A percentile compares a stretch with the other conserved stretches of the same genome.
Evolutionary conservation across 371 early-diverging fungal species (phyloP).

Genomic region (Lichtheimia ornata): DNA sequence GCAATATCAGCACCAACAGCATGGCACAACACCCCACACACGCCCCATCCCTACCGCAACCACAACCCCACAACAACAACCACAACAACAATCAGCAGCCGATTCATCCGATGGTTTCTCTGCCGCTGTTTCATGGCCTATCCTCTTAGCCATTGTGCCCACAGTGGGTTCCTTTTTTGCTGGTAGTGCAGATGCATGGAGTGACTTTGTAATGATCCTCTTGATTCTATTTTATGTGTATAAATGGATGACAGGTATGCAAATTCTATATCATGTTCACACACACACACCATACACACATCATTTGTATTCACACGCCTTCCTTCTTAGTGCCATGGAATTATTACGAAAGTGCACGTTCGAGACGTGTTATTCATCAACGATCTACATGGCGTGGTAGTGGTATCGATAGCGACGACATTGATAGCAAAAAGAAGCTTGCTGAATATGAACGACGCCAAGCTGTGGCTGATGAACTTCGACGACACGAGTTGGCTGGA

Average conservation of each 20-base stretch:
- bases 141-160: constrained; percentile 62
- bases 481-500: constrained; percentile 55
- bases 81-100: not conserved
- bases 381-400: constrained; percentile 11
- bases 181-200: constrained; percentile 68
- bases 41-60: not conserved
- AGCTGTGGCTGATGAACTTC: constrained; percentile 46
- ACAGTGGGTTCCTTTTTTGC: constrained; percentile 65
- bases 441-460: constrained; percentile 33
- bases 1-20: not conserved
- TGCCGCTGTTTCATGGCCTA: constrained; percentile 59
- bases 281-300: not conserved
- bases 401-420: constrained; percentile 10
- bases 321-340: constrained; percentile 66
- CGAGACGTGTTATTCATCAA: constrained; percentile 47
- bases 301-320: not conserved
- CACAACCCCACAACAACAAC: too few relatives aligned
- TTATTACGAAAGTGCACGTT: constrained; percentile 66
- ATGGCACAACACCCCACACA: not conserved
- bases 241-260: constrained; percentile 69
- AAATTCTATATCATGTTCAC: not conserved
- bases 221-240: constrained; percentile 68
- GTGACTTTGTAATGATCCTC: constrained; percentile 62
- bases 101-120: constrained; percentile 18
- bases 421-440: constrained; percentile 24